A percentile compares a stretch with the other conserved stretches of the same genome.
These are phyloP conservation scores for Epipyxis sp. DNA, from an alignment of 108 stramenopile genomes.

Conservation along the genomic window DNA sequence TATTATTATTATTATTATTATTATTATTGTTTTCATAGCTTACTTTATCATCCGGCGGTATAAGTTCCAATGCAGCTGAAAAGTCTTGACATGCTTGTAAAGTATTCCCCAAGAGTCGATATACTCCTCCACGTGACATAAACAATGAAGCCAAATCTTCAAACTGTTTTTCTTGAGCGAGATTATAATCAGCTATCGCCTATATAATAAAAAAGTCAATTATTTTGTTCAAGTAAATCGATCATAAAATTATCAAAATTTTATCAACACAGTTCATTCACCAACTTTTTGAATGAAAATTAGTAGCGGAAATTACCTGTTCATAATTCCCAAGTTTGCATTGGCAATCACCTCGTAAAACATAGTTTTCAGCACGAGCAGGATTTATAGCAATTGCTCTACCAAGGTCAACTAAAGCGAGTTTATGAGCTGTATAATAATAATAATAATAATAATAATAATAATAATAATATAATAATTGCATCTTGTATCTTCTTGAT, in stretches of 20 bases:
- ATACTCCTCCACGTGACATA: background rate
- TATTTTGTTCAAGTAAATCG: too few species aligned
- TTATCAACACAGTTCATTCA: background rate
- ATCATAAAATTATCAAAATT: too few species aligned
- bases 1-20: too few species aligned
- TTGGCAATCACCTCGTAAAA: conserved; percentile 21
- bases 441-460: too few species aligned
- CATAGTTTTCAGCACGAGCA: background rate
- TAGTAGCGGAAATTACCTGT: conserved; percentile 26
- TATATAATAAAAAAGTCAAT: background rate
- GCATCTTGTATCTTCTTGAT: too few species aligned
- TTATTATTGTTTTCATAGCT: too few species aligned
- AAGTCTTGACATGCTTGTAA: background rate
- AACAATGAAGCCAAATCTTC: background rate
- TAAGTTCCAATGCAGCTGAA: background rate
- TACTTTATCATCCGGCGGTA: background rate
- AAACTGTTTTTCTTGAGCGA: conserved; percentile 6
- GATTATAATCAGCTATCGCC: conserved; percentile 6
- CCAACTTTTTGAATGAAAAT: too few species aligned
- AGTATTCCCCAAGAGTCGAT: background rate
- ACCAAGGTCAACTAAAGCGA: conserved; percentile 20
- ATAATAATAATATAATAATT: too few species aligned
- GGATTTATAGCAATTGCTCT: conserved; percentile 23
- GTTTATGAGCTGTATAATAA: conserved; percentile 30
- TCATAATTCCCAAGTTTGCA: conserved; percentile 23